Base-by-base conservation (phyloP, 2,329 filamentous ascomycete genomes). In the Arthroderma uncinatum region DNA sequence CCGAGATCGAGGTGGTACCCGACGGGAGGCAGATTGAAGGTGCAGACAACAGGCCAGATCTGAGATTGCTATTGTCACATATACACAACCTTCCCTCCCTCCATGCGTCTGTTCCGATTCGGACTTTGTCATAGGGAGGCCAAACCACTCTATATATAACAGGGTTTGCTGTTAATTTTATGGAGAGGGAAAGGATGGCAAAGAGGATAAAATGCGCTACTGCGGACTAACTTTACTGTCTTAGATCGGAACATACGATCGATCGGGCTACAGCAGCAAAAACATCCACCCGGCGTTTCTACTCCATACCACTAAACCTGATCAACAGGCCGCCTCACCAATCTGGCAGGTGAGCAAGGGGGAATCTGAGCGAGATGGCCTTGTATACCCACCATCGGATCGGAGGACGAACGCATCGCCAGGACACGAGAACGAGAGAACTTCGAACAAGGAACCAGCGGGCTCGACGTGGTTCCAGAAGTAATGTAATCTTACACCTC, bases 181-280 rank as follows among this genome's bases (percentile, higher is more conserved):
- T 50, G 47, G 47, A 50, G 47, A 30, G 33, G 25, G 21, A 10
- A 4, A 16, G 47, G 47, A 19, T 50, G 14, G 33, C 14, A 10
- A 12, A 21, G 33, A 30, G 28, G 14, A 33, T 30, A n/a, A 19
- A 23, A 47, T 47, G 12, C 40, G 23, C 23, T 50, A 30, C 23
- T 50, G 47, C 25, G n/a, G 2, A 25, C 47, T 30, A 33, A 50
- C 47, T 50, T 33, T 30, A 16, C 47, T 50, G 47, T 50, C 47
- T 50, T 33, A 50, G 47, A 50, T 50, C 47, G 47, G 47, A 50
- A 50, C 47, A 50, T 50, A 50, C 47, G 47, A 50, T 50, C 47
- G 47, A 50, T 50, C 47, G 47, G 47, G 47, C 47, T 16, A 16
- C 25, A n/a, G n/a, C n/a, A n/a, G n/a, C n/a, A 25, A 47, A 21